phyloP scores from a whole-genome alignment of 2,329 filamentous ascomycete species.

The Tolypocladium endophyticum region DNA sequence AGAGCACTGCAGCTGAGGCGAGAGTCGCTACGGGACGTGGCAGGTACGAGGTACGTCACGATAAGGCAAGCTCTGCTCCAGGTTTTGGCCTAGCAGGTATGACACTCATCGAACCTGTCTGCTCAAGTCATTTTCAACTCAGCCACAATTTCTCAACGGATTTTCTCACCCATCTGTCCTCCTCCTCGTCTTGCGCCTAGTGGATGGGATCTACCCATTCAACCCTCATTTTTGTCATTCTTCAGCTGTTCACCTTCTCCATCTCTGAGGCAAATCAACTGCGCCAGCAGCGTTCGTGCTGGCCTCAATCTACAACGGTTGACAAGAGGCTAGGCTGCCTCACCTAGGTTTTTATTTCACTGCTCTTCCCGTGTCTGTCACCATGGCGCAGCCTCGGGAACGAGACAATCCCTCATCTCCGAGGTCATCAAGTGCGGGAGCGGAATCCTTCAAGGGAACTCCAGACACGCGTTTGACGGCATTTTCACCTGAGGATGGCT shows the following conservation, averaged over 20 bases:
- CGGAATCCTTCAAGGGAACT: conserved; percentile 50
- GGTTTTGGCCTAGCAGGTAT: background rate
- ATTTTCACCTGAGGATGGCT: conserved; percentile 50
- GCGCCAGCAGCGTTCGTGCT: background rate
- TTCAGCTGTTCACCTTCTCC: background rate
- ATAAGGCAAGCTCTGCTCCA: background rate
- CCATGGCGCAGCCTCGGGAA: conserved; percentile 27
- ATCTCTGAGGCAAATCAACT: background rate
- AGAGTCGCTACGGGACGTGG: background rate
- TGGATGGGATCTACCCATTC: background rate
- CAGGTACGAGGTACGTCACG: background rate
- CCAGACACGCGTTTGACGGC: conserved; percentile 53
- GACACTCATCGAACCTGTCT: background rate
- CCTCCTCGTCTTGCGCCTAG: background rate
- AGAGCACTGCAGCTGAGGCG: background rate
- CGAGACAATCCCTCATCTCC: conserved; percentile 36
- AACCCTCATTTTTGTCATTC: background rate
- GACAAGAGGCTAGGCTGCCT: background rate
- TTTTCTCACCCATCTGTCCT: background rate
- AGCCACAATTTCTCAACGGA: background rate
- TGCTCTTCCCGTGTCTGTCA: conserved; percentile 2
- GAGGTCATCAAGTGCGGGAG: conserved; percentile 38
- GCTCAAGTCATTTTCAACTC: background rate
- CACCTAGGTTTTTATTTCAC: background rate
- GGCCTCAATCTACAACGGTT: background rate